A percentile compares a stretch with the other conserved stretches of the same genome.
Evolutionary conservation across 306 rosid genomes (phyloP).

Genomic region (Comarum palustre): DNA sequence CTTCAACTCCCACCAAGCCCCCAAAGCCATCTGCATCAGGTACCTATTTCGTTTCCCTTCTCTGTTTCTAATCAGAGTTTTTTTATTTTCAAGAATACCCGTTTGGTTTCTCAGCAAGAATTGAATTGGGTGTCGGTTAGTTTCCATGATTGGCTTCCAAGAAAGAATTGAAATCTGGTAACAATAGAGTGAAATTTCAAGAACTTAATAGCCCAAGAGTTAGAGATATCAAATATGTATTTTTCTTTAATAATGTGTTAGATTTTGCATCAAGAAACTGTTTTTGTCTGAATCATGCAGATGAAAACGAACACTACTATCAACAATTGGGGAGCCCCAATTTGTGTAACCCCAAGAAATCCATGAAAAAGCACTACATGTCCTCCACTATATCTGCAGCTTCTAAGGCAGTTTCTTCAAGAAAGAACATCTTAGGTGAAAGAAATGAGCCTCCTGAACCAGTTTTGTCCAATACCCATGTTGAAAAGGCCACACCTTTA

Average conservation of each 20-base stretch:
- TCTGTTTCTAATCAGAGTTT: not conserved
- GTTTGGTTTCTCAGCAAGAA: not conserved
- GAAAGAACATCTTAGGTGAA: constrained; percentile 33
- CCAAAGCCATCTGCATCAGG: constrained; percentile 14
- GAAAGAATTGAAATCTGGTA: not conserved
- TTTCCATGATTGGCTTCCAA: not conserved
- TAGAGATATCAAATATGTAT: not conserved
- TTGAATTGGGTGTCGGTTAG: not conserved
- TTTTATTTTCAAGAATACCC: not conserved
- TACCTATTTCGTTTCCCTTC: not conserved
- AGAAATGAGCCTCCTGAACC: constrained; percentile 28
- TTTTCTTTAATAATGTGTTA: not conserved
- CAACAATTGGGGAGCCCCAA: constrained; percentile 13
- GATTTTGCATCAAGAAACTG: not conserved
- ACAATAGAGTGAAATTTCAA: not conserved
- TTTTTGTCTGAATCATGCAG: constrained; percentile 7
- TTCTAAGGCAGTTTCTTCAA: constrained; percentile 22
- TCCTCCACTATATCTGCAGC: constrained; percentile 34
- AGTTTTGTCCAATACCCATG: constrained; percentile 2
- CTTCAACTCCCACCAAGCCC: constrained; percentile 12
- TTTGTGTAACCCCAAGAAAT: constrained; percentile 21
- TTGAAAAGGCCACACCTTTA: constrained; percentile 8
- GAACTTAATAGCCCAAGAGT: not conserved
- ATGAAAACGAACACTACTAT: constrained; percentile 32
- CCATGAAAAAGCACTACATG: constrained; percentile 33